Base-by-base conservation (phyloP, 805 yeast species). In the Candida ovalis region DNA sequence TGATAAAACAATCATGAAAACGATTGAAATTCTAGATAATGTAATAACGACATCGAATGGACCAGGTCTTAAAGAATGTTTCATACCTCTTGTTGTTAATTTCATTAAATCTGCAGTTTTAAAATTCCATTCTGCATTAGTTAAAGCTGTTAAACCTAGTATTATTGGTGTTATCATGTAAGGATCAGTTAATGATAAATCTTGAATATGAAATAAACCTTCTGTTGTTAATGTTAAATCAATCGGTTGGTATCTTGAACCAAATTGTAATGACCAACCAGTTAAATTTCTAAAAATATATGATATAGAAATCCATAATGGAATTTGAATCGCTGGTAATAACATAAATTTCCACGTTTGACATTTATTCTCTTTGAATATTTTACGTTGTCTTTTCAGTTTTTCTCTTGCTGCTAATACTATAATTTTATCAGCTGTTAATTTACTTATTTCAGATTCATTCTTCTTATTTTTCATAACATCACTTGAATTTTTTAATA, bases 121-220 rank as follows among this genome's bases (percentile, higher is more conserved):
- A 48, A 80, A 78, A 48, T 87, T 86, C 84, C 92, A 86, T 63
- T 91, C 97, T 13, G 88, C 83, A 59, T 92, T 92, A 30, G 83
- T 75, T 44, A 92, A 66, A 0, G 95, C 80, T 2, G 84, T 58
- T 0, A 82, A 65, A 1, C 97, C 97, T 13, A 91, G 64, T 0
- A 80, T 63, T 7, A 89, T 61, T 0, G 99, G 97, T 19, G 88
- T 68, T 0, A 82, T 62, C 37, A 81, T 80, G 48, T 72, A 68
- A 1, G 82, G 87, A 68, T 88, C 87, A 54, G 82, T 64, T 13
- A 73, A 55, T 5, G 86, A 73, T 56, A 89, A 65, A 65, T 83
- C 82, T 40, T 75, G 57, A 37, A 68, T n/a, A 90, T 95, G 79
- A 37, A 75, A 63, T 21, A 86, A 52, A 6, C 86, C 84, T 57